Evolutionary conservation across 805 yeast genomes (phyloP).

Genomic region (Suhomyces canberraensis): DNA sequence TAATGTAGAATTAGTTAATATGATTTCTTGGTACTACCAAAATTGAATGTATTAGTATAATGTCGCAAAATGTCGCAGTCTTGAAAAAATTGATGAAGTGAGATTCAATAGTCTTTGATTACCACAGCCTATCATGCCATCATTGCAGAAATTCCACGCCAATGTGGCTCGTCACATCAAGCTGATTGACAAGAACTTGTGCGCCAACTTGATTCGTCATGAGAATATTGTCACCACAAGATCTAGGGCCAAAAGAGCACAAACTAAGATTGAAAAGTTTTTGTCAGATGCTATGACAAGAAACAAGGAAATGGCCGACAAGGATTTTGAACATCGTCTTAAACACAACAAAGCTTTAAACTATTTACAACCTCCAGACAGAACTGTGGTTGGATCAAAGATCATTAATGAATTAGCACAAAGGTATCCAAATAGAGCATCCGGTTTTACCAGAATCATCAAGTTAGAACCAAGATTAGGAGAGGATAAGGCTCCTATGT

Average conservation of each 20-base stretch:
- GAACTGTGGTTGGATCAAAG: conserved; percentile 42
- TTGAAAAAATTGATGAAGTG: neutral
- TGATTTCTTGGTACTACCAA: too few relatives aligned
- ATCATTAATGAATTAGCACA: conserved; percentile 61
- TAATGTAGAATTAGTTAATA: neutral
- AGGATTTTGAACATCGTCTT: conserved; percentile 11
- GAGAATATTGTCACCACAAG: conserved; percentile 42
- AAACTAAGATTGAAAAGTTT: conserved; percentile 37
- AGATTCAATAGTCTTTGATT: neutral
- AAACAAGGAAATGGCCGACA: conserved; percentile 17
- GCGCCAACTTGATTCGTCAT: conserved; percentile 43
- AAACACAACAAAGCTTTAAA: conserved; percentile 16
- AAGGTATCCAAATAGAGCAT: conserved; percentile 59
- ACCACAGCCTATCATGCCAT: conserved; percentile 29
- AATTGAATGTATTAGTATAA: neutral
- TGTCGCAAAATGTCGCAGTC: conserved; percentile 2
- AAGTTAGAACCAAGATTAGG: conserved; percentile 82
- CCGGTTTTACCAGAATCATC: conserved; percentile 85
- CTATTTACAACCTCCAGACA: conserved; percentile 27
- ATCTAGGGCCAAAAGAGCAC: conserved; percentile 44
- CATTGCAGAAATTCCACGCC: conserved; percentile 40
- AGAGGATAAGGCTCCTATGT: conserved; percentile 83
- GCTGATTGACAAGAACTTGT: conserved; percentile 44
- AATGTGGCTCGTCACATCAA: conserved; percentile 41
- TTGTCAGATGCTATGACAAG: conserved; percentile 29